These are phyloP conservation scores for Globisporangium rhizosaccharum DNA, from an alignment of 352 stramenopile species.

Conservation along the genomic window DNA sequence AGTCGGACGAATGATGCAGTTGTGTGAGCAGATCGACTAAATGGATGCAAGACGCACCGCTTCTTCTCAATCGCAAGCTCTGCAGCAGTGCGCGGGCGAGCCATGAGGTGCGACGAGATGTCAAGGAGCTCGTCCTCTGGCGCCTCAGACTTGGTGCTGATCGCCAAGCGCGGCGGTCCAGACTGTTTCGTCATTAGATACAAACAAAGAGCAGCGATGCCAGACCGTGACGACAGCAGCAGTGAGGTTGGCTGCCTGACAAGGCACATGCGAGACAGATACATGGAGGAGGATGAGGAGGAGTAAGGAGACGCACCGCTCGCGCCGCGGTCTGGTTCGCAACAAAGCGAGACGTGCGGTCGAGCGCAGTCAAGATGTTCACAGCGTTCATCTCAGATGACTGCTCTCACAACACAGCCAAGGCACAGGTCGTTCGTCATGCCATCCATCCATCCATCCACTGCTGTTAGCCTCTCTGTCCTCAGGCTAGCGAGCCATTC, in stretches of 20 bases:
- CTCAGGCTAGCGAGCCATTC: background rate
- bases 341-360: constrained; percentile 36
- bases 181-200: constrained; percentile 1
- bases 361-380: constrained; percentile 60
- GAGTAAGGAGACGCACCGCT: constrained; percentile 18
- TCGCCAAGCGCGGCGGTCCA: constrained; percentile 11
- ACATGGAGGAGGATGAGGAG: background rate
- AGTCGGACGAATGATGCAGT: background rate
- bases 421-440: too few species aligned
- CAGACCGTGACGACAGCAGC: background rate
- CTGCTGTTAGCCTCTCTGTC: background rate
- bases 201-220: background rate
- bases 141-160: constrained; percentile 41
- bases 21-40: background rate
- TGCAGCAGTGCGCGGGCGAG: constrained; percentile 23
- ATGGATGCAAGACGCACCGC: constrained; percentile 17
- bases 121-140: constrained; percentile 61
- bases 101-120: constrained; percentile 34
- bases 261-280: background rate
- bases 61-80: constrained; percentile 36
- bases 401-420: constrained; percentile 12
- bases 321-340: constrained; percentile 13
- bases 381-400: constrained; percentile 42
- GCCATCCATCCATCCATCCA: background rate
- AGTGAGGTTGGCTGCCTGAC: too few species aligned